Evolutionary conservation across 768 basidiomycete genomes (phyloP).

Genomic region (Suillus tomentosus): DNA sequence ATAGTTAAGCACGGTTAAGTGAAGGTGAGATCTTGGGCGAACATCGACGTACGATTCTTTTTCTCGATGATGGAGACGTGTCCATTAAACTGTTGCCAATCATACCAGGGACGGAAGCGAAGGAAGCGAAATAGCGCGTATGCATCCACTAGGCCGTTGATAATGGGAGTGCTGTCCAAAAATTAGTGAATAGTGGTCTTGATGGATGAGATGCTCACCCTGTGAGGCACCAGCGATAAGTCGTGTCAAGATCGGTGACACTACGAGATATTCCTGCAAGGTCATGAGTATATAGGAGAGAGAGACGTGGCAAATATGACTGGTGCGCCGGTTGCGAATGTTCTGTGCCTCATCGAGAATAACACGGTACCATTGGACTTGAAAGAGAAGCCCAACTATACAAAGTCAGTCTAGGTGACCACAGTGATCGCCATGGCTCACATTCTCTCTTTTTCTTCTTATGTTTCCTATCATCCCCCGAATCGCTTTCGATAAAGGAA

Average conservation of each 20-base stretch:
- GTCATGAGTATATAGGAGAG: neutral
- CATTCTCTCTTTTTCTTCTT: conserved; percentile 43
- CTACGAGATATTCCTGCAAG: conserved; percentile 52
- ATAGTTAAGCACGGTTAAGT: conserved; percentile 13
- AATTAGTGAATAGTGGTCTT: conserved; percentile 3
- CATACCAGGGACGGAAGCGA: conserved; percentile 39
- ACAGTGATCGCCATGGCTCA: conserved; percentile 20
- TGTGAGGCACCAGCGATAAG: conserved; percentile 68
- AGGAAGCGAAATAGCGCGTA: conserved; percentile 47
- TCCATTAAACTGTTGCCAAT: conserved; percentile 43
- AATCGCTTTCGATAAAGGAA: conserved; percentile 28
- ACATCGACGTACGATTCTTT: conserved; percentile 46
- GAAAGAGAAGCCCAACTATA: conserved; percentile 48
- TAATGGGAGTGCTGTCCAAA: conserved; percentile 55
- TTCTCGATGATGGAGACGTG: conserved; percentile 41
- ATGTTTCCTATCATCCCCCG: conserved; percentile 18
- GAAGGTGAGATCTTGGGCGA: neutral
- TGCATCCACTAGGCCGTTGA: conserved; percentile 60
- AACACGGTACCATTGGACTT: conserved; percentile 49
- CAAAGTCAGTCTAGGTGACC: conserved; percentile 23
- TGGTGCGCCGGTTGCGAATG: conserved; percentile 44
- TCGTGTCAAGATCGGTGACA: conserved; percentile 51
- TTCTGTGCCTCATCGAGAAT: conserved; percentile 60
- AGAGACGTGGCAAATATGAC: conserved; percentile 32
- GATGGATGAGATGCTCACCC: conserved; percentile 40